Base-by-base conservation (phyloP, 352 stramenopile species). In the Stramenopiles sp. region DNA sequence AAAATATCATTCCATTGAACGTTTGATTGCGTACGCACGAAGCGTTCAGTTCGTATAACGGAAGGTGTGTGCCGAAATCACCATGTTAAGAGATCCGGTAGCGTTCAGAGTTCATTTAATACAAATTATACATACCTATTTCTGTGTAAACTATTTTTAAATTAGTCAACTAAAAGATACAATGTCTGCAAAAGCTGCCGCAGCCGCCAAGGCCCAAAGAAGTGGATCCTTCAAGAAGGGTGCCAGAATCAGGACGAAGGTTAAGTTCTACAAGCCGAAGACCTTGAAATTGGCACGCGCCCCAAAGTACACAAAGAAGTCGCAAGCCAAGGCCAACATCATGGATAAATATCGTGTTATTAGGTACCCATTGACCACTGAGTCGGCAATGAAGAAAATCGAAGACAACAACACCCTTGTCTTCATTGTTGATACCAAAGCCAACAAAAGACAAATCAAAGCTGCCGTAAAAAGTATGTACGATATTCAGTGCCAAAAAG, bases 381-480 rank as follows among this genome's bases (percentile, higher is more conserved):
- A 99, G 84, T 97, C 93, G 80, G 96, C 95, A 76, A 99, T 99
- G 95, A 99, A 99, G 87, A 98, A 99, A 84, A 99, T 99, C 79
- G 96, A 99, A 81, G 94, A 99, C 85, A 95, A 97, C 89, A 99
- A 99, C 90, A 99, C 96, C 80, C 90, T 99, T 80, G 95, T 99
- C 78, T 99, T 99, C 87, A 96, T 99, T 80, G 95, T 99, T 69
- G 95, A 99, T 82, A 87, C 99, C 74, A 91, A 94, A 79, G 87
- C 95, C 79, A 99, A 99, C 90, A 99, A 99, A 92, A 90, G 93
- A 78, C 96, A 99, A 89, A 99, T 99, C 88, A 99, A 98, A 90
- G 86, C 96, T 77, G 94, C 95, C 74, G 92, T 99, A 63, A 96
- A 98, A 86, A 89, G 96, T 81, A 86, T 99, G 68, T 99, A 99